Evolutionary conservation across 495 filamentous ascomycete genomes (phyloP).

Genomic region (Friedmanniomyces simplex): DNA sequence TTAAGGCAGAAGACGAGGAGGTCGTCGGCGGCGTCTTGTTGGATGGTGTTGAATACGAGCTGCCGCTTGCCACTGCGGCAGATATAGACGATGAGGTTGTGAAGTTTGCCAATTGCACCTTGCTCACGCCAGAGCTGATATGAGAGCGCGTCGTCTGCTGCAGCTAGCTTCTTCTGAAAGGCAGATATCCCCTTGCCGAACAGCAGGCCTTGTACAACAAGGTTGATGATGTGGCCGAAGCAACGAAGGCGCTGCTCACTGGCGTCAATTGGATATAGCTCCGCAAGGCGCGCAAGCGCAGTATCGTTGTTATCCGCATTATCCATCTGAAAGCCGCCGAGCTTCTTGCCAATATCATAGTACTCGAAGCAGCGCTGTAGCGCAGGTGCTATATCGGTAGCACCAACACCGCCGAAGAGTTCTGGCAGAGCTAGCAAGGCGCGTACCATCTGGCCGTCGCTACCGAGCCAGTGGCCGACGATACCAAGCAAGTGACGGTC

Average conservation of each 20-base stretch:
- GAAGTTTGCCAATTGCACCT: constrained; percentile 15
- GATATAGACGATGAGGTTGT: constrained; percentile 9
- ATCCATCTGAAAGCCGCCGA: constrained; percentile 9
- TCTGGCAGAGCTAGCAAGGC: background rate
- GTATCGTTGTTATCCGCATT: constrained; percentile 11
- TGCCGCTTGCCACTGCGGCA: background rate
- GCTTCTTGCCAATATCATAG: constrained; percentile 1
- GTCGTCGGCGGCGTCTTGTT: constrained; percentile 1
- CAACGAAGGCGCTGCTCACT: constrained; percentile 1
- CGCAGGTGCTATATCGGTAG: background rate
- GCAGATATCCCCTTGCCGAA: background rate
- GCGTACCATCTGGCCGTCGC: background rate
- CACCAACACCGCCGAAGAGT: background rate
- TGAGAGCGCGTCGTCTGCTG: background rate
- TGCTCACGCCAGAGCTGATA: constrained; percentile 3
- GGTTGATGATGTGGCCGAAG: constrained; percentile 11
- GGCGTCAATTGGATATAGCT: background rate
- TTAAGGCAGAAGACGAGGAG: too few relatives aligned
- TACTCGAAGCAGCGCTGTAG: constrained; percentile 3
- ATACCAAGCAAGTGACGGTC: constrained; percentile 1
- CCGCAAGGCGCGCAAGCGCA: background rate
- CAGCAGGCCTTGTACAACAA: constrained; percentile 9
- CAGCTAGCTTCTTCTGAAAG: constrained; percentile 6
- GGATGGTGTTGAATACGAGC: background rate
- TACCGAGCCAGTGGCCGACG: background rate